Evolutionary conservation across 441 rosid species (phyloP), one percentile per base, ranked within the genome.

Genomic region (Gossypium aridum): DNA sequence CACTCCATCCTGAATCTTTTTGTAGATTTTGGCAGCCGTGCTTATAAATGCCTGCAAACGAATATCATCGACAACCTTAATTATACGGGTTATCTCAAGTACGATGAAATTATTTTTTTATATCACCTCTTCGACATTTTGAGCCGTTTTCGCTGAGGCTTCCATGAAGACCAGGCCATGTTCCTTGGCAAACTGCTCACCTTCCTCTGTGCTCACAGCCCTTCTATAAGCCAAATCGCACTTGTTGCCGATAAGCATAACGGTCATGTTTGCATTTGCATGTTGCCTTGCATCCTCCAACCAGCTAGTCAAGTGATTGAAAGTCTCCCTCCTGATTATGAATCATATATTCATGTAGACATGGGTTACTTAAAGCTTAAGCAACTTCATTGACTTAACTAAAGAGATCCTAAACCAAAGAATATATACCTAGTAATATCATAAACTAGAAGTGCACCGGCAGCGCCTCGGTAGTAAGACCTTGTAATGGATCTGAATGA

Each of bases 281-380:
- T 87, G 90, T 77, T 87, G 90, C 78, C 90, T 64, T 45, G 90
- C 90, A 55, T 87, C 90, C 77, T 87, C 90, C 79, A 87, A 79
- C 88, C 90, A 87, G 79, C 88, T 80, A 6, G 88, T 84, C 56
- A 87, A 75, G 78, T 87, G 90, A 76, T 87, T 87, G 73, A 87
- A 87, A 10, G 90, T 87, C 79, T 87, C 90, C 63, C 88, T 85
- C 81, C 90, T 87, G 76, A 43, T 64, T 17, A 25, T 28, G 4
- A 20, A 56, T 51, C 60, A 64, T 12, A 17, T 22, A 67, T 47
- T 31, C 56, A 67, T 6, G 20, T 23, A 22, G 20, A 45, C 13
- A 65, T 39, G 2, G 54, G 28, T 39, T 39, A 0, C 10, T 51
- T 39, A 64, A 39, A 64, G 7, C 26, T 17, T 39, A 16, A 34